A percentile compares a stretch with the other conserved stretches of the same genome.
These are phyloP conservation scores for Aspergillus eucalypticola DNA, from an alignment of 2,329 filamentous ascomycete species.

Conservation along the genomic window DNA sequence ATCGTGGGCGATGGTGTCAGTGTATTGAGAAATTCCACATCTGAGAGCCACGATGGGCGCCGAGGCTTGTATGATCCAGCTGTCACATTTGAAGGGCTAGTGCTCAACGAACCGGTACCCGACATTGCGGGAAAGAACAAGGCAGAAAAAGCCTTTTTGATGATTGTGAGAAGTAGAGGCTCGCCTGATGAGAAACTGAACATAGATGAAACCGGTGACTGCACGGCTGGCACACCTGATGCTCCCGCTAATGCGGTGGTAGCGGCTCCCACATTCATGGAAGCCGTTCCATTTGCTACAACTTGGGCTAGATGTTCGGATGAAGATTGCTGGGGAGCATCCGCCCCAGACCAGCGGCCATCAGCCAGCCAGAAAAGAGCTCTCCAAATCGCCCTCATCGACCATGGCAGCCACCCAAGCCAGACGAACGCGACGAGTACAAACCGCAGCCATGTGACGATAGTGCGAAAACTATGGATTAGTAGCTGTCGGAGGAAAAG, in stretches of 20 bases:
- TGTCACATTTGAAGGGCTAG: slow-evolving; percentile 29
- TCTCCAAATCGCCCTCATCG: slow-evolving; percentile 89
- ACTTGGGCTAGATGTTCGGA: slow-evolving; percentile 24
- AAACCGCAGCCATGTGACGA: slow-evolving; percentile 76
- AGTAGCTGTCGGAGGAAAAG: slow-evolving; percentile 79
- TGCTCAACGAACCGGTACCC: slow-evolving; percentile 27
- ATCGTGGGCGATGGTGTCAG: slow-evolving; percentile 68
- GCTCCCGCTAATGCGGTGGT: slow-evolving; percentile 27
- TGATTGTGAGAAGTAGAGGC: slow-evolving; percentile 48
- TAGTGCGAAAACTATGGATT: slow-evolving; percentile 69
- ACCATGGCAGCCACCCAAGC: slow-evolving; percentile 84
- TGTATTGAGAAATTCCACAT: slow-evolving; percentile 55
- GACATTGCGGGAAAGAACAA: slow-evolving; percentile 36
- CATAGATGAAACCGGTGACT: slow-evolving; percentile 43
- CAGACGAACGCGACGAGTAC: slow-evolving; percentile 81
- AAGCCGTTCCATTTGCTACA: slow-evolving; percentile 31
- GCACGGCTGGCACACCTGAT: slow-evolving; percentile 30
- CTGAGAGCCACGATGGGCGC: slow-evolving; percentile 57
- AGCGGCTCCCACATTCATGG: slow-evolving; percentile 21
- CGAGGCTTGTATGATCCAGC: slow-evolving; percentile 33
- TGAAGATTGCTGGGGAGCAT: slow-evolving; percentile 24
- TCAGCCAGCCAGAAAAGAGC: slow-evolving; percentile 94
- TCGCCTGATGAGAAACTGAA: slow-evolving; percentile 46
- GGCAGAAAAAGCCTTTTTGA: slow-evolving; percentile 45
- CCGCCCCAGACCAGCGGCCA: slow-evolving; percentile 59